These are phyloP conservation scores for Carex myosuroides DNA, from an alignment of 176 grass and related monocot genomes.

Conservation along the genomic window DNA sequence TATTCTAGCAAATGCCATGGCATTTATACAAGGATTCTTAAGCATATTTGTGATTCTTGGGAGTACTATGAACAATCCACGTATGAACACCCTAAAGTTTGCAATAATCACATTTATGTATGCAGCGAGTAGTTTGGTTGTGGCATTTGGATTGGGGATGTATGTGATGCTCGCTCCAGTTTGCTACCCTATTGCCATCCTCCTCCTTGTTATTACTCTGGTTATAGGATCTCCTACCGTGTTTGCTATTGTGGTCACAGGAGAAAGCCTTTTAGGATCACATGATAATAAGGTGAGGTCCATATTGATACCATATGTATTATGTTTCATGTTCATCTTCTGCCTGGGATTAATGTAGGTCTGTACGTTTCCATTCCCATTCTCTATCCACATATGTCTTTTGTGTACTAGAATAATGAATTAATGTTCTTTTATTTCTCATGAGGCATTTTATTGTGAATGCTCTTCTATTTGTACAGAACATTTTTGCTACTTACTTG, in stretches of 20 bases:
- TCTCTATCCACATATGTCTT: too few relatives aligned
- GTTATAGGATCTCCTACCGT: rapidly evolving
- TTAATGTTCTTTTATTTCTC: too few relatives aligned
- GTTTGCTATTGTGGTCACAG: rapidly evolving
- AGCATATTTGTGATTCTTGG: neutral
- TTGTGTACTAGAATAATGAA: too few relatives aligned
- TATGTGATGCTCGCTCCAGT: neutral
- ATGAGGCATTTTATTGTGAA: too few relatives aligned
- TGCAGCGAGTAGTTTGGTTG: neutral
- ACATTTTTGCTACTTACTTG: too few relatives aligned
- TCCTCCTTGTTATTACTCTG: neutral
- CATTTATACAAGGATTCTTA: neutral
- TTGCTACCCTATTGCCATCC: neutral
- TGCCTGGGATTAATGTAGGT: neutral
- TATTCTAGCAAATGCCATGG: neutral
- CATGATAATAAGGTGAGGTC: too few relatives aligned
- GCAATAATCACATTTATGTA: rapidly evolving
- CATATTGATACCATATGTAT: too few relatives aligned
- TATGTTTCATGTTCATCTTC: neutral
- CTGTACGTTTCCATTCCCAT: too few relatives aligned
- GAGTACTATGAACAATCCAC: too few relatives aligned
- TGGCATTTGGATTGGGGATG: neutral
- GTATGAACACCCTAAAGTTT: too few relatives aligned
- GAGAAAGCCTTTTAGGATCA: too few relatives aligned
- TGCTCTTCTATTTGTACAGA: too few relatives aligned